Evolutionary conservation across 2,329 filamentous ascomycete species (phyloP).

Genomic region (Phaeosphaeriaceae sp.): DNA sequence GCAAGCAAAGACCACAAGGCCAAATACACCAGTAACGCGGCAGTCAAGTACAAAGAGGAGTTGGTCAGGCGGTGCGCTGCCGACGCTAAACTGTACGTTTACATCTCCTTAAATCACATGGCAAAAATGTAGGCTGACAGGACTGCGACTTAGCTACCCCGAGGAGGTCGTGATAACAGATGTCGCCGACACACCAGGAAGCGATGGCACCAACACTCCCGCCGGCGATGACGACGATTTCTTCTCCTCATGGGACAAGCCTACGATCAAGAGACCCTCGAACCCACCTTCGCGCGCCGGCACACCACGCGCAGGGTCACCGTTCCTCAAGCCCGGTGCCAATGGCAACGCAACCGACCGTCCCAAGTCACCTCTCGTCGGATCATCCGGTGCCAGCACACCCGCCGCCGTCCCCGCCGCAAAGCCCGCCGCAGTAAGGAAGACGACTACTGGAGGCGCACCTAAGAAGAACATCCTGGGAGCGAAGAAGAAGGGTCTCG

Average conservation of each 20-base stretch:
- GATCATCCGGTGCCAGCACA: conserved; percentile 58
- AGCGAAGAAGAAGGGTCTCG: conserved; percentile 68
- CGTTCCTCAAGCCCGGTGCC: conserved; percentile 78
- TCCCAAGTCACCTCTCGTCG: conserved; percentile 79
- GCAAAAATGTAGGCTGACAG: conserved; percentile 12
- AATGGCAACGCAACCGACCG: conserved; percentile 72
- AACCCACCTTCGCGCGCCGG: conserved; percentile 90
- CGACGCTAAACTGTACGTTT: conserved; percentile 81
- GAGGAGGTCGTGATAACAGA: conserved; percentile 87
- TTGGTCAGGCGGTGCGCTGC: conserved; percentile 83
- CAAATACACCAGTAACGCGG: conserved; percentile 94
- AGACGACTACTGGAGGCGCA: conserved; percentile 68
- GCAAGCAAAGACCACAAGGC: conserved; percentile 96
- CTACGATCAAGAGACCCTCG: conserved; percentile 92
- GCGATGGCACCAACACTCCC: conserved; percentile 76
- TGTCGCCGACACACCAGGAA: conserved; percentile 60
- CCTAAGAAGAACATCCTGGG: conserved; percentile 89
- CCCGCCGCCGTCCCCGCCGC: conserved; percentile 66
- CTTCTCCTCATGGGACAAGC: conserved; percentile 99
- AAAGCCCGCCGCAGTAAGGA: conserved; percentile 82
- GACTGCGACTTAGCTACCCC: conserved; percentile 69
- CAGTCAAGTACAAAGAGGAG: conserved; percentile 97
- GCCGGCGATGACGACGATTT: conserved; percentile 91
- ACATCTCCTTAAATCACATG: conserved; percentile 25
- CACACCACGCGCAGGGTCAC: conserved; percentile 86